Conservation (phyloP, 2,329 filamentous ascomycete genomes). For the Alternaria sp. region DNA sequence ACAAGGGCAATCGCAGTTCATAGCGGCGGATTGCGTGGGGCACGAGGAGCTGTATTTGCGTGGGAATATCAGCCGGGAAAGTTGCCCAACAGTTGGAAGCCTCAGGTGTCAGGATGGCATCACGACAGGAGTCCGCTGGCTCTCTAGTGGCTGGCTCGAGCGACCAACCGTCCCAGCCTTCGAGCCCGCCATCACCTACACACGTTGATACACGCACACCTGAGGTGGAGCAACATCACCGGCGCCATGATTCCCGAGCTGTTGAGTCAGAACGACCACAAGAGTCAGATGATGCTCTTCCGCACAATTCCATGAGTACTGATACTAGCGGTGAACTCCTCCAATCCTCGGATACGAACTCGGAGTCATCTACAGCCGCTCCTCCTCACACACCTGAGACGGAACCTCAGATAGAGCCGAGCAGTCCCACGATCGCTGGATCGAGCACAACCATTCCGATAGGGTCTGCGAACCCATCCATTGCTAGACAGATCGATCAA, state of each 20-base stretch:
- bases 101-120: neutral
- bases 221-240: neutral
- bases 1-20: neutral
- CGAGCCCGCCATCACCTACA: neutral
- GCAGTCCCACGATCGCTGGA: neutral
- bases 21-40: neutral
- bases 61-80: accelerated
- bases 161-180: neutral
- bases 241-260: neutral
- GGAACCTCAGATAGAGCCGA: neutral
- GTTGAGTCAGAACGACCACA: neutral
- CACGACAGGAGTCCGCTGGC: neutral
- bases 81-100: accelerated
- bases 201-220: neutral
- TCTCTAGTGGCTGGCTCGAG: neutral
- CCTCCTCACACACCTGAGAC: accelerated
- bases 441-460: neutral
- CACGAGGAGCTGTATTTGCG: neutral
- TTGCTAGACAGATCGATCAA: neutral
- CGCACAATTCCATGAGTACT: neutral
- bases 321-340: neutral
- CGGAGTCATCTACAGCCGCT: neutral
- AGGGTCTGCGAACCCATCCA: neutral
- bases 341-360: no score
- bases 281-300: neutral